Evolutionary conservation across 2,329 filamentous ascomycete genomes (phyloP), one percentile per base, ranked within the genome.

Genomic region (Calonectria montana): DNA sequence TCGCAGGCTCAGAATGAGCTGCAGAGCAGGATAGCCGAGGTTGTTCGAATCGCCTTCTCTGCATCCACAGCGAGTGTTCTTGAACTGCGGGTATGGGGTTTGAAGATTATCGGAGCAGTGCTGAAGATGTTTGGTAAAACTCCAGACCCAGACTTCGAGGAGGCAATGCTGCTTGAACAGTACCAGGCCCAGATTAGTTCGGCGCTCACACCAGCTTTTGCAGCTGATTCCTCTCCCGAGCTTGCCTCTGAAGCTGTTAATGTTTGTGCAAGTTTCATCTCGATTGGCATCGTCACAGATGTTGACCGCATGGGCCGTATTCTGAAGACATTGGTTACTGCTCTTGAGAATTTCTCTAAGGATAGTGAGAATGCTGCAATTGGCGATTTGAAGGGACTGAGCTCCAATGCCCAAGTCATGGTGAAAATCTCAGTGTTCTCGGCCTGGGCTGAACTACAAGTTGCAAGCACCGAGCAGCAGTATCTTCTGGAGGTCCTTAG

Each of bases 261-360:
- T 79, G 97, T 99, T 8, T 99, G 97, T 80, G 97, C 96, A n/a
- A 95, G 94, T 1, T 99, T 99, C 83, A 97, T 99, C 79, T 94
- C 96, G 0, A 98, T 96, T 0, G 97, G 97, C 16, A 98, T 99
- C 67, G 97, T 99, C 10, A 98, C 95, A 0, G 97, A 98, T 82
- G 92, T 98, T 10, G 97, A 99, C 77, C 92, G 97, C n/a, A 99
- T 99, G 97, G 97, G 97, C 25, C 93, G 97, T 69, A 99, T 99
- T 65, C 89, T 99, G 69, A 98, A 98, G 85, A 93, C 97, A 1
- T 88, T 99, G 2, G 94, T 98, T 7, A 93, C 93, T 50, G 96
- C 96, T 0, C 88, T 99, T 1, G 96, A 98, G 79, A 98, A 96
- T 83, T 98, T 98, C 80, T 94, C 94, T 2, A 91, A 89, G 55